Evolutionary conservation across 2,329 filamentous ascomycete genomes (phyloP).

Genomic region (Trichoderma hamatum): DNA sequence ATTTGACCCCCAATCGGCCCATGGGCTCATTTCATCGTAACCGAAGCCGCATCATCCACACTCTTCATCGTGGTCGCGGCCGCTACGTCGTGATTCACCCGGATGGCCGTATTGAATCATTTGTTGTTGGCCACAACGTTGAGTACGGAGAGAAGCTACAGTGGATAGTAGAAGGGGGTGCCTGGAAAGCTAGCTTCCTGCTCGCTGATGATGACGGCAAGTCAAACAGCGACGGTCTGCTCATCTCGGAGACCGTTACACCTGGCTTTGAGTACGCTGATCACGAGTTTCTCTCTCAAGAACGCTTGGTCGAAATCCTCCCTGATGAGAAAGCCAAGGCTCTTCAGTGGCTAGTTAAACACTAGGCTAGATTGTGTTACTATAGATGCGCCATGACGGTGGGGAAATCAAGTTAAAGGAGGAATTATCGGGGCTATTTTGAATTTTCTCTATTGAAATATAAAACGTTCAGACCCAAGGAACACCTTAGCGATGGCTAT

Average conservation of each 20-base stretch:
- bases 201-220: slow-evolving; percentile 45
- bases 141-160: slow-evolving; percentile 62
- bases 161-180: slow-evolving; percentile 70
- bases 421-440: background rate
- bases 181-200: slow-evolving; percentile 67
- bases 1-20: slow-evolving; percentile 59
- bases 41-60: slow-evolving; percentile 64
- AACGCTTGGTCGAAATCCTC: slow-evolving; percentile 56
- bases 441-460: background rate
- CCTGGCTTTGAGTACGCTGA: slow-evolving; percentile 70
- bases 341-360: slow-evolving; percentile 50
- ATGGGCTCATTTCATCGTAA: slow-evolving; percentile 67
- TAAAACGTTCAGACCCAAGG: background rate
- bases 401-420: background rate
- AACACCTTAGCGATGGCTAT: background rate
- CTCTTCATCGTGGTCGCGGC: slow-evolving; percentile 64
- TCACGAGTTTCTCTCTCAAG: slow-evolving; percentile 64
- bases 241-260: slow-evolving; percentile 70
- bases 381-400: background rate
- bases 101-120: slow-evolving; percentile 62
- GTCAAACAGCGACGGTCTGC: slow-evolving; percentile 50
- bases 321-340: slow-evolving; percentile 52
- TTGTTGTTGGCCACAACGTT: slow-evolving; percentile 63
- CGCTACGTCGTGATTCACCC: slow-evolving; percentile 67
- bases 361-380: background rate